Conservation (phyloP, 805 yeast genomes). For the Starmera pachycereana region DNA sequence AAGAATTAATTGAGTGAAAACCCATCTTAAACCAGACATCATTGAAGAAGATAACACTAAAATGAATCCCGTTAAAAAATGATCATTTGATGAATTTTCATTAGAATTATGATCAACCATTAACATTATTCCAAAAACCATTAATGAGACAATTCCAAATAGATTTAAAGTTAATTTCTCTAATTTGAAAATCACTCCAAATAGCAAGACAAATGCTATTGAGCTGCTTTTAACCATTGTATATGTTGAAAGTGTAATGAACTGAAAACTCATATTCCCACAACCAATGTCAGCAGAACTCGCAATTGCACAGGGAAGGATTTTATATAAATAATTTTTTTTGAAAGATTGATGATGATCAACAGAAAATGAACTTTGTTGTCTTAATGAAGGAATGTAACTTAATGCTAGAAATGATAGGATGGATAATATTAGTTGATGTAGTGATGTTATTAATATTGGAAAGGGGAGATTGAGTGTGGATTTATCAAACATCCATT, state of each 20-base stretch:
- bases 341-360: too few species aligned
- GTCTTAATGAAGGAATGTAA: constrained; percentile 6
- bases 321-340: constrained; percentile 33
- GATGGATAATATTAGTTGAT: constrained; percentile 62
- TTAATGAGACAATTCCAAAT: constrained; percentile 56
- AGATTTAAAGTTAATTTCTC: constrained; percentile 67
- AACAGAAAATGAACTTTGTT: background rate
- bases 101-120: constrained; percentile 54
- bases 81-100: constrained; percentile 11
- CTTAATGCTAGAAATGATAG: constrained; percentile 24
- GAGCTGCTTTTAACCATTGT: constrained; percentile 91
- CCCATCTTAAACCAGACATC: constrained; percentile 91
- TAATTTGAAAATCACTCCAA: constrained; percentile 73
- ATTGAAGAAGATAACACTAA: constrained; percentile 71
- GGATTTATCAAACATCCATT: constrained; percentile 87
- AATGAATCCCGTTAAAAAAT: constrained; percentile 45
- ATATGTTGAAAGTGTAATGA: constrained; percentile 73
- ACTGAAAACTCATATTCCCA: constrained; percentile 74
- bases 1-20: constrained; percentile 77
- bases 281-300: constrained; percentile 91
- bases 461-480: constrained; percentile 78
- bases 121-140: constrained; percentile 78
- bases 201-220: constrained; percentile 77
- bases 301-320: constrained; percentile 79
- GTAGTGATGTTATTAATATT: constrained; percentile 71